phyloP scores from a whole-genome alignment of 176 grass and related monocot species.

The Carex scoparia region DNA sequence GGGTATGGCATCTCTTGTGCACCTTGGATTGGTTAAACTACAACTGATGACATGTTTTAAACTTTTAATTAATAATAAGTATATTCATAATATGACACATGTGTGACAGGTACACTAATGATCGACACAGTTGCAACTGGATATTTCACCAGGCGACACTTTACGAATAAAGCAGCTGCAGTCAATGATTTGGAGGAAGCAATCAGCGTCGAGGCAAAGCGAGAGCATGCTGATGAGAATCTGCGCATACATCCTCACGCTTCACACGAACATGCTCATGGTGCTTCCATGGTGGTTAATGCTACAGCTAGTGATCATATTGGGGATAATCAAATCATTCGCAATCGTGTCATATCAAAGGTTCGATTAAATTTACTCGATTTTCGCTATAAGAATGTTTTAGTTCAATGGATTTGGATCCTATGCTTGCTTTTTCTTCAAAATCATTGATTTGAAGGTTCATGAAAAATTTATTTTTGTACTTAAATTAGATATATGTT shows the following conservation, averaged over 20 bases:
- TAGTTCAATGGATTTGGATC: background rate
- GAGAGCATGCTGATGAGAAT: background rate
- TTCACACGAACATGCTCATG: conserved; percentile 30
- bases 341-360: conserved; percentile 12
- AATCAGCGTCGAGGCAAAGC: background rate
- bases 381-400: background rate
- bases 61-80: background rate
- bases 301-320: background rate
- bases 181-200: background rate
- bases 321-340: conserved; percentile 35
- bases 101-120: conserved; percentile 32
- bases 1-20: background rate
- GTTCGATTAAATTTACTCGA: background rate
- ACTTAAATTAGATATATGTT: background rate
- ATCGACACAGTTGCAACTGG: conserved; percentile 65
- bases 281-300: background rate
- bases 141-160: conserved; percentile 46
- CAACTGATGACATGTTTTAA: no score
- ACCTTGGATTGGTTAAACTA: background rate
- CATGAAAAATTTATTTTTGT: background rate
- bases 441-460: no score
- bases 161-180: background rate
- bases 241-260: conserved; percentile 17
- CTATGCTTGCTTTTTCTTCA: background rate
- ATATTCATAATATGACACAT: background rate